phyloP scores from a whole-genome alignment of 1,139 yeast species.

The Wickerhamomyces sp. region DNA sequence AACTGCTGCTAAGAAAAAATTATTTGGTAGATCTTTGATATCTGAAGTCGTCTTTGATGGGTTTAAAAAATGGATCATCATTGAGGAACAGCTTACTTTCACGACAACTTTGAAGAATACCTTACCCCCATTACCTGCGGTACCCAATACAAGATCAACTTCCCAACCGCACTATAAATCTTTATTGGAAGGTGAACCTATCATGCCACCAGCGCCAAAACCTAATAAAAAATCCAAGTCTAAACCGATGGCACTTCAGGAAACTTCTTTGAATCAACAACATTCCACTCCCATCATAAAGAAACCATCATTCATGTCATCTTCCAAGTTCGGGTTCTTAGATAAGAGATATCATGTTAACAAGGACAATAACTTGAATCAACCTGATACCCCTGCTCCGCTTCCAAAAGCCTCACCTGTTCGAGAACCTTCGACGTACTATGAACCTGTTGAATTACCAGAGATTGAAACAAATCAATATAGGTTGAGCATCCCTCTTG shows the following conservation, averaged over 20 bases:
- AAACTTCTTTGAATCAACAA: background rate
- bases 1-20: constrained; percentile 53
- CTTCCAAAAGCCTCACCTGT: background rate
- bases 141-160: constrained; percentile 14
- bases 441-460: constrained; percentile 17
- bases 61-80: constrained; percentile 77
- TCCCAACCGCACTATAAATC: constrained; percentile 22
- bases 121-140: constrained; percentile 17
- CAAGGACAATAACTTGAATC: background rate
- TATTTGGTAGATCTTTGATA: constrained; percentile 78
- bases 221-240: constrained; percentile 3
- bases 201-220: background rate
- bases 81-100: constrained; percentile 63
- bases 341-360: too few relatives aligned
- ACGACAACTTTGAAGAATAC: constrained; percentile 22
- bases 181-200: constrained; percentile 19
- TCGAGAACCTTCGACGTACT: background rate
- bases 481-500: constrained; percentile 23
- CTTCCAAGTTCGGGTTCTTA: too few relatives aligned
- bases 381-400: constrained; percentile 6
- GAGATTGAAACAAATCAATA: constrained; percentile 24
- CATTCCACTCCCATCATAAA: background rate
- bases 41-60: constrained; percentile 67
- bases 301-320: background rate
- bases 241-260: constrained; percentile 6